A percentile compares a stretch with the other conserved stretches of the same genome.
phyloP scores from a whole-genome alignment of 1,139 yeast genomes.

The Kodamaea plutei region DNA sequence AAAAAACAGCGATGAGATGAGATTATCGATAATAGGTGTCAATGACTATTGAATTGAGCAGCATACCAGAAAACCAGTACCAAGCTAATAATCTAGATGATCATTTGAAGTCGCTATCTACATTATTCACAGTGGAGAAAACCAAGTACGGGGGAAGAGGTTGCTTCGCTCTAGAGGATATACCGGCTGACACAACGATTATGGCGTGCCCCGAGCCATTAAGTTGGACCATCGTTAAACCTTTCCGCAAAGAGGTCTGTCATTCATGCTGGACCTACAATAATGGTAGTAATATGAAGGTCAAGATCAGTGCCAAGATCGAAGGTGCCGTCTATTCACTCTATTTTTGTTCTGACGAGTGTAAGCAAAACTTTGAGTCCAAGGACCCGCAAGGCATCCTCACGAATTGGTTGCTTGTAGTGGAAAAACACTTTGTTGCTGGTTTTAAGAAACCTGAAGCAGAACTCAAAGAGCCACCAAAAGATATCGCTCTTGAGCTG shows the following conservation, averaged over 20 bases:
- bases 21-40: too few species aligned
- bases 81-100: too few species aligned
- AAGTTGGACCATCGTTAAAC: slow-evolving; percentile 46
- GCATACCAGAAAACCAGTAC: too few species aligned
- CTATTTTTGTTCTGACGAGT: slow-evolving; percentile 53
- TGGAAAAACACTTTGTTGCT: slow-evolving; percentile 24
- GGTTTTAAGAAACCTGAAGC: slow-evolving; percentile 25
- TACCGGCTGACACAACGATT: slow-evolving; percentile 41
- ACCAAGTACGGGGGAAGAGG: slow-evolving; percentile 64
- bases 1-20: too few species aligned
- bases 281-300: slow-evolving; percentile 46
- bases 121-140: slow-evolving; percentile 36
- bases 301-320: slow-evolving; percentile 17
- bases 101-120: too few species aligned
- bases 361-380: slow-evolving; percentile 32
- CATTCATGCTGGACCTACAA: slow-evolving; percentile 50
- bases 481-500: slow-evolving; percentile 17
- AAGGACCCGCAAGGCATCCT: slow-evolving; percentile 21
- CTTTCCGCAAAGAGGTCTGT: slow-evolving; percentile 66
- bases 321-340: slow-evolving; percentile 17
- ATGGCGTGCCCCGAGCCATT: slow-evolving; percentile 39
- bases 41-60: too few species aligned
- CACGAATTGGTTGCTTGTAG: slow-evolving; percentile 20
- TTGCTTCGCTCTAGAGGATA: slow-evolving; percentile 45
- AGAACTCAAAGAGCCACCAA: slow-evolving; percentile 14